These are phyloP conservation scores for Breynia disticha DNA, from an alignment of 441 rosid species.

Conservation along the genomic window DNA sequence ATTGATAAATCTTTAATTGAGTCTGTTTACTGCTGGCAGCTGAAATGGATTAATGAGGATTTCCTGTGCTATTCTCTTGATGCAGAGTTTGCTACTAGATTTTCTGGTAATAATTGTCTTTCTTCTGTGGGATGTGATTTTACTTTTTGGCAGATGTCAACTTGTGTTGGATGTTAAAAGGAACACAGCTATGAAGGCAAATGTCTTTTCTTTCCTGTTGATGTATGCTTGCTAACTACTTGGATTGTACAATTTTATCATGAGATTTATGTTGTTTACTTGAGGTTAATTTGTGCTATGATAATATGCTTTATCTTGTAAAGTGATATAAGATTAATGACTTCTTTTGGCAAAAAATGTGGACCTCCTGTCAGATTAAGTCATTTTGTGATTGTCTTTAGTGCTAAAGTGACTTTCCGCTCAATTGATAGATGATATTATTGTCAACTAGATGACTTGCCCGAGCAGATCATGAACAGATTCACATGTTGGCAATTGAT, in stretches of 20 bases:
- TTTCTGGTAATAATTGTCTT: conserved; percentile 65
- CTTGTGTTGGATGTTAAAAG: conserved; percentile 4
- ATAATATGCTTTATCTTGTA: background rate
- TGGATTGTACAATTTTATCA: no score
- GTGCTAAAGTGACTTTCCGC: conserved; percentile 41
- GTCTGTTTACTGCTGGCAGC: conserved; percentile 87
- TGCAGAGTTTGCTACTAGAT: conserved; percentile 60
- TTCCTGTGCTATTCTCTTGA: conserved; percentile 74
- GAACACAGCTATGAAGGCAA: conserved; percentile 7
- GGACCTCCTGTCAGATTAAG: background rate
- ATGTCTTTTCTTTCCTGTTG: background rate
- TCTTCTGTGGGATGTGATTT: conserved; percentile 31
- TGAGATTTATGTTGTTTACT: background rate
- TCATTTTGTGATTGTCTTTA: conserved; percentile 1
- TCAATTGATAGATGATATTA: conserved; percentile 54
- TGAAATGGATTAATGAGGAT: conserved; percentile 71
- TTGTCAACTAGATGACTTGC: conserved; percentile 55
- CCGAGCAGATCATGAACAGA: conserved; percentile 46
- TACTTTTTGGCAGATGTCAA: conserved; percentile 2
- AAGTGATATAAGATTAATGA: background rate
- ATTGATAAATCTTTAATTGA: conserved; percentile 46
- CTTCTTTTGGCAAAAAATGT: background rate
- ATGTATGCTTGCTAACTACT: background rate
- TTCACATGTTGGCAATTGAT: conserved; percentile 23
- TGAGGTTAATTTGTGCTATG: background rate